A percentile compares a stretch with the other conserved stretches of the same genome.
Evolutionary conservation across 2,329 filamentous ascomycete genomes (phyloP).

Genomic region (Magnaporthiopsis incrustans): DNA sequence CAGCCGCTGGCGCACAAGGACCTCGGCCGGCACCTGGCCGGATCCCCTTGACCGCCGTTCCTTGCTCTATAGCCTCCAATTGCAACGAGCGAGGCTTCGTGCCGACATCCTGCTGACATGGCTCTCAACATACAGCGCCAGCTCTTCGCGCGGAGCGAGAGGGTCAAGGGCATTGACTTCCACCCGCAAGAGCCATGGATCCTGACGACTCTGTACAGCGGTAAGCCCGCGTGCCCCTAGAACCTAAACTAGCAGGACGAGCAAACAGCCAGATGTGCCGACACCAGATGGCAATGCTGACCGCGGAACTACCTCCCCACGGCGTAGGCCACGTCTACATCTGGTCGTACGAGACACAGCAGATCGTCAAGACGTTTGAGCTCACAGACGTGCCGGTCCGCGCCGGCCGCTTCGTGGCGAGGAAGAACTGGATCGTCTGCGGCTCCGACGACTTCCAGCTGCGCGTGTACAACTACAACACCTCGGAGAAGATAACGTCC

Average conservation of each 20-base stretch:
- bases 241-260: not conserved
- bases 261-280: not conserved
- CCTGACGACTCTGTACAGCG: conserved; percentile 90
- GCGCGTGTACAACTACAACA: conserved; percentile 73
- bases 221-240: conserved; percentile 37
- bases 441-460: conserved; percentile 82
- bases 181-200: conserved; percentile 96
- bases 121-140: conserved; percentile 18
- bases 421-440: conserved; percentile 99
- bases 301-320: not conserved
- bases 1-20: not conserved
- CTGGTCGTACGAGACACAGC: conserved; percentile 95
- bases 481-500: conserved; percentile 93
- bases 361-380: conserved; percentile 98
- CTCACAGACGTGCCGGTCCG: conserved; percentile 96
- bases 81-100: not conserved
- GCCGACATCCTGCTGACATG: conserved; percentile 16
- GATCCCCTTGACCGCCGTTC: conserved; percentile 1
- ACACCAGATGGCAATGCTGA: conserved; percentile 6
- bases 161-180: conserved; percentile 96
- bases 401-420: conserved; percentile 89
- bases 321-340: conserved; percentile 87
- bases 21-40: not conserved
- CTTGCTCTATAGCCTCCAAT: not conserved
- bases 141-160: conserved; percentile 75